Conservation (phyloP, 257 asterid genomes). For the Parsonsia alboflavescens region DNA sequence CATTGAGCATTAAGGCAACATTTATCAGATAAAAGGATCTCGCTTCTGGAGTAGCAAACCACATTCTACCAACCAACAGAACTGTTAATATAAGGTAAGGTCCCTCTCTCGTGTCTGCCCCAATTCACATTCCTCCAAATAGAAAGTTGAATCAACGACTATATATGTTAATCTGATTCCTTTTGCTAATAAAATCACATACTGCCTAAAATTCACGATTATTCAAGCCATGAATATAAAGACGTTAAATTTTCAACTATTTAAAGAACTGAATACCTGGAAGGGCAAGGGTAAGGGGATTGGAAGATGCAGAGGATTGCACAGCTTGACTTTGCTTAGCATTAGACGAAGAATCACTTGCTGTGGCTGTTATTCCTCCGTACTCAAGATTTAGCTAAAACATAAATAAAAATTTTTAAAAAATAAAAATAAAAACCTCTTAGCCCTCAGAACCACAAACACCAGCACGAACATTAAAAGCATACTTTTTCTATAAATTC, state of each 20-base stretch:
- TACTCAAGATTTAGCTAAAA: conserved; percentile 67
- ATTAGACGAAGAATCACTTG: conserved; percentile 25
- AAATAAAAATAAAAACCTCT: background rate
- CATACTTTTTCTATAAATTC: background rate
- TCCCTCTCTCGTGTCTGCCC: background rate
- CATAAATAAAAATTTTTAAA: background rate
- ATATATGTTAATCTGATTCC: background rate
- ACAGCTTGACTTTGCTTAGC: conserved; percentile 40
- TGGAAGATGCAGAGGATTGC: conserved; percentile 44
- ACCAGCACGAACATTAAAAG: background rate
- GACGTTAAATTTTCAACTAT: background rate
- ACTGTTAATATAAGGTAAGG: background rate
- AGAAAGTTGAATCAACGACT: background rate
- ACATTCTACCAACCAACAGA: background rate
- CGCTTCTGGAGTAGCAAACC: too few species aligned
- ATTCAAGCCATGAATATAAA: background rate
- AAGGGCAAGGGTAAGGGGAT: conserved; percentile 72
- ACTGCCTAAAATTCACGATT: background rate
- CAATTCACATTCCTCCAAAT: background rate
- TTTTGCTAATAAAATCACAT: background rate
- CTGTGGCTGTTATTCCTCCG: conserved; percentile 35
- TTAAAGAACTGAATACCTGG: conserved; percentile 50
- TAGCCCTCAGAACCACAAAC: background rate
- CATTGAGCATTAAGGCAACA: background rate
- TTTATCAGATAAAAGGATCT: background rate